Evolutionary conservation across 2,329 filamentous ascomycete genomes (phyloP).

Genomic region (Alternaria arbusti): DNA sequence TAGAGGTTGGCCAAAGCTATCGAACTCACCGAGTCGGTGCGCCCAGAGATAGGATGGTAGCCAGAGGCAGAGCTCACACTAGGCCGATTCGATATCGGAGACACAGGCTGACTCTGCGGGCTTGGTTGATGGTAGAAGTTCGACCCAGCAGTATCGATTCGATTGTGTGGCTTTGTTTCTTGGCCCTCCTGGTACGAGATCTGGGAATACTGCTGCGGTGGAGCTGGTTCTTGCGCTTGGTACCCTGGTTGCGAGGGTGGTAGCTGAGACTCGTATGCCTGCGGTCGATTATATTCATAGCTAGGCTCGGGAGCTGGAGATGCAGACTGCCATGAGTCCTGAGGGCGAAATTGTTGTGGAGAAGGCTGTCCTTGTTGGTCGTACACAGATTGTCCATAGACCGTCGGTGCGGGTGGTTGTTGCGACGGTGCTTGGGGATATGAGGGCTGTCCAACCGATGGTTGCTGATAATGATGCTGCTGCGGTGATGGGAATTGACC

Average conservation of each 20-base stretch:
- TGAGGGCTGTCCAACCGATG: slow-evolving; percentile 13
- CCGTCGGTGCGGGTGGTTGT: slow-evolving; percentile 15
- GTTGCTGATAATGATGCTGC: slow-evolving; percentile 30
- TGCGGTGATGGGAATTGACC: slow-evolving; percentile 8
- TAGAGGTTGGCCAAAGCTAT: slow-evolving; percentile 39
- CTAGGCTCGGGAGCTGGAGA: slow-evolving; percentile 14
- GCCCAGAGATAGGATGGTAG: slow-evolving; percentile 22
- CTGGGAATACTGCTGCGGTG: slow-evolving; percentile 24
- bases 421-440: slow-evolving; percentile 21
- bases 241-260: slow-evolving; percentile 31
- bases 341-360: slow-evolving; percentile 19
- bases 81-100: slow-evolving; percentile 38
- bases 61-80: slow-evolving; percentile 32
- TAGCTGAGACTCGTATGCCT: slow-evolving; percentile 12
- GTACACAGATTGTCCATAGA: slow-evolving; percentile 13
- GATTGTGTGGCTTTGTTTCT: slow-evolving; percentile 35
- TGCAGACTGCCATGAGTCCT: slow-evolving; percentile 29
- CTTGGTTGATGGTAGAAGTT: slow-evolving; percentile 34
- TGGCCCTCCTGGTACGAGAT: slow-evolving; percentile 30
- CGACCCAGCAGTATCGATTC: slow-evolving; percentile 31
- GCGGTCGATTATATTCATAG: slow-evolving; percentile 17
- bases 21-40: slow-evolving; percentile 41
- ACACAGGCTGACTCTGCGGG: slow-evolving; percentile 42
- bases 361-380: slow-evolving; percentile 11
- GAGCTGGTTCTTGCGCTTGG: slow-evolving; percentile 26